Evolutionary conservation across 1,284 basidiomycete species (phyloP).

Genomic region (Cryptococcus deneoformans): DNA sequence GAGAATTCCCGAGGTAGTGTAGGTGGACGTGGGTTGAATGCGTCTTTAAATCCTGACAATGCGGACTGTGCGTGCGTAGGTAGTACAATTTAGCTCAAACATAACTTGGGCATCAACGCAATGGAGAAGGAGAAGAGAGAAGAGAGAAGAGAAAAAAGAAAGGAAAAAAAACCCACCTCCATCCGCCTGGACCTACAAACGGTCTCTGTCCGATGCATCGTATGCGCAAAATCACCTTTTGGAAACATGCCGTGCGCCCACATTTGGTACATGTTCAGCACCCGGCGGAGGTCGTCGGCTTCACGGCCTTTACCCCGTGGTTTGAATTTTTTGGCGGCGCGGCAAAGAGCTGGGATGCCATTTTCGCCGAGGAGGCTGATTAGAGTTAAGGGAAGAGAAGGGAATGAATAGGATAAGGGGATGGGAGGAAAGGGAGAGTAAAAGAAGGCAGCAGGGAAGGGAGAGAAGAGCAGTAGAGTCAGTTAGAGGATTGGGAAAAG

Average conservation of each 20-base stretch:
- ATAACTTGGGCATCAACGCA: neutral
- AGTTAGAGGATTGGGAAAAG: no score
- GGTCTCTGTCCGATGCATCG: constrained; percentile 74
- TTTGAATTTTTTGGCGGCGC: constrained; percentile 69
- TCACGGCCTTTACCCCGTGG: constrained; percentile 72
- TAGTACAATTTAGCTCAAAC: neutral
- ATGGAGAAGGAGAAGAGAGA: neutral
- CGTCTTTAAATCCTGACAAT: constrained; percentile 52
- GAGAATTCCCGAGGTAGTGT: no score
- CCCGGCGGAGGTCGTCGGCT: constrained; percentile 64
- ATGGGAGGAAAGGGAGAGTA: no score
- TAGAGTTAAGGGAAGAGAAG: neutral
- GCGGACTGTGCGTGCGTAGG: constrained; percentile 50
- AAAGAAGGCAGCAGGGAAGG: no score
- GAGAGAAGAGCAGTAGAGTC: no score
- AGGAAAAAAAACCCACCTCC: constrained; percentile 58
- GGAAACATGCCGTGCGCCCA: constrained; percentile 92
- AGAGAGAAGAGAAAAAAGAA: constrained; percentile 2
- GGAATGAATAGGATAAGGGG: neutral
- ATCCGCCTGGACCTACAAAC: constrained; percentile 78
- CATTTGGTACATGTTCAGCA: constrained; percentile 80
- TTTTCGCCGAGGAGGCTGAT: constrained; percentile 28
- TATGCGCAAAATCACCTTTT: constrained; percentile 78
- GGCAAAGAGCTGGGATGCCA: constrained; percentile 74
- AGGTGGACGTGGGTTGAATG: constrained; percentile 53